Evolutionary conservation across 768 basidiomycete species (phyloP).

Genomic region (Exidia glandulosa): DNA sequence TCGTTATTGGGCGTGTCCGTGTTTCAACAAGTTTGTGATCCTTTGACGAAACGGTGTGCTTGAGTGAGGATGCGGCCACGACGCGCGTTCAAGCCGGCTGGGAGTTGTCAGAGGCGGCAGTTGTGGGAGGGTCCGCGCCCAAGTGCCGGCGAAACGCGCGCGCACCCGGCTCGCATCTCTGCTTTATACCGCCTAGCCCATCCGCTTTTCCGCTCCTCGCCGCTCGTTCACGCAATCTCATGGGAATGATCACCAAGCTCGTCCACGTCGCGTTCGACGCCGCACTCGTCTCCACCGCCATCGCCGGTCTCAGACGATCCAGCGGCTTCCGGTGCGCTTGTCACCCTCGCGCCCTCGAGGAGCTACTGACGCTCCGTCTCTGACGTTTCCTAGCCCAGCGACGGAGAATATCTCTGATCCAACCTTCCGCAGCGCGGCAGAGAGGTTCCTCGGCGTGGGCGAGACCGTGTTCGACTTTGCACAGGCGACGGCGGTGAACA

Average conservation of each 20-base stretch:
- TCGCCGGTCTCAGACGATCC: slow-evolving; percentile 84
- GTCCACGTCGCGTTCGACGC: slow-evolving; percentile 79
- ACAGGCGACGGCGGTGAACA: slow-evolving; percentile 79
- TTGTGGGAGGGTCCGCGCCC: not conserved
- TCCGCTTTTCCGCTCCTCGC: not conserved
- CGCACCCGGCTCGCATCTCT: not conserved
- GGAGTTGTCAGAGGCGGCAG: not conserved
- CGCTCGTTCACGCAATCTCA: not conserved
- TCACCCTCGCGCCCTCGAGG: not conserved
- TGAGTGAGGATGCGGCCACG: not conserved
- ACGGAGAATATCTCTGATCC: slow-evolving; percentile 63
- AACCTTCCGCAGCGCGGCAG: slow-evolving; percentile 62
- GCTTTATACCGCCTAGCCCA: not conserved
- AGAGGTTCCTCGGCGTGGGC: slow-evolving; percentile 75
- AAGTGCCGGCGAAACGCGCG: not conserved
- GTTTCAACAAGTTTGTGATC: not conserved
- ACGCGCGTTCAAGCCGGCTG: not conserved
- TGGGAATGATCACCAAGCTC: slow-evolving; percentile 58
- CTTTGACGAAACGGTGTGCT: no score
- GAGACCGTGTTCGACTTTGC: slow-evolving; percentile 83
- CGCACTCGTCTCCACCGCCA: slow-evolving; percentile 73
- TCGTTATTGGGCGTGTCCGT: not conserved
- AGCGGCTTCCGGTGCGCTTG: slow-evolving; percentile 81
- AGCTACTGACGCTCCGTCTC: not conserved
- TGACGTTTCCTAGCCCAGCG: slow-evolving; percentile 39